Evolutionary conservation across 345 rosid species (phyloP).

Genomic region (Angophora floribunda): DNA sequence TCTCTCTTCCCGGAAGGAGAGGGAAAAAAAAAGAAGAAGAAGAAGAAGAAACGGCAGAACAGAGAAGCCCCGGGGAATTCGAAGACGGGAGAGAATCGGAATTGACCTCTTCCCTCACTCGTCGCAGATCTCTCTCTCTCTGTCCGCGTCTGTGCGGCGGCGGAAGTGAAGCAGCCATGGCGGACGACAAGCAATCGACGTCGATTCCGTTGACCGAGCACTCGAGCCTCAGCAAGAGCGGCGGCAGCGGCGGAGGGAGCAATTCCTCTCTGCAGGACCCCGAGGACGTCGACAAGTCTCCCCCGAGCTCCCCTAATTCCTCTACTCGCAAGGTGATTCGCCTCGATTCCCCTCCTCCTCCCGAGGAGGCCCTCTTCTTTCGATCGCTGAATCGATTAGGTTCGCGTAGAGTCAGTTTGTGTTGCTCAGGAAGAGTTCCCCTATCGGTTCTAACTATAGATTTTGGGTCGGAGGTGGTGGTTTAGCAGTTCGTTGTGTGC

Average conservation of each 20-base stretch:
- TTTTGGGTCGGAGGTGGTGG: background rate
- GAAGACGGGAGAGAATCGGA: background rate
- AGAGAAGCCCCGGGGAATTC: background rate
- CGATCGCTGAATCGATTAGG: background rate
- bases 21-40: fast-evolving
- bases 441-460: background rate
- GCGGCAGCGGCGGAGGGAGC: background rate
- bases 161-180: background rate
- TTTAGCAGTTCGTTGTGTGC: background rate
- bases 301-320: constrained; percentile 66
- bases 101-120: background rate
- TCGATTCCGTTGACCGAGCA: constrained; percentile 15
- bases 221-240: background rate
- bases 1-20: background rate
- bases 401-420: background rate
- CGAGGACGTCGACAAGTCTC: constrained; percentile 45
- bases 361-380: background rate
- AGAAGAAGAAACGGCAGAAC: background rate
- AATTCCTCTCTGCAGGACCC: constrained; percentile 18
- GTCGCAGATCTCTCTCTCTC: background rate
- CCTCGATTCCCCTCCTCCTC: too few relatives aligned
- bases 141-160: background rate
- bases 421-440: background rate
- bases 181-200: constrained; percentile 10
- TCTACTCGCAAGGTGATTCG: constrained; percentile 62